phyloP scores from a whole-genome alignment of 306 rosid genomes.

The Prunus kanzakura region DNA sequence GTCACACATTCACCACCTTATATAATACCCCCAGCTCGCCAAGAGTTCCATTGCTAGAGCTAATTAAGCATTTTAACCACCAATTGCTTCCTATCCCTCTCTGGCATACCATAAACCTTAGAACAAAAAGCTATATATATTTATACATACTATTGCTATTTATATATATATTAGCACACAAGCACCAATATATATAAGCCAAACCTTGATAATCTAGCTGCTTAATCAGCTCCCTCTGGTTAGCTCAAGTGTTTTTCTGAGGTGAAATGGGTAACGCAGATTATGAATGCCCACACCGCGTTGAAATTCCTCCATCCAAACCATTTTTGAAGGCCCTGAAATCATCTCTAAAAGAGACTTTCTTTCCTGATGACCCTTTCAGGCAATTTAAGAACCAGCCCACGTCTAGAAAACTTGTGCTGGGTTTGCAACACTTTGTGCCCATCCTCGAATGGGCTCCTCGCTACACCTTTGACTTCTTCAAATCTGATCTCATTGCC shows the following conservation, averaged over 20 bases:
- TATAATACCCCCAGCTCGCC: not conserved
- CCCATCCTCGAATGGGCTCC: constrained; percentile 91
- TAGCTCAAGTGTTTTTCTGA: not conserved
- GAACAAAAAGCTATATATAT: not conserved
- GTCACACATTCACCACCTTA: not conserved
- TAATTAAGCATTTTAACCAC: not conserved
- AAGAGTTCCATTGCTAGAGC: not conserved
- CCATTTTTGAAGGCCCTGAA: constrained; percentile 52
- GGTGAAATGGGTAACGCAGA: constrained; percentile 55
- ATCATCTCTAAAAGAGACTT: constrained; percentile 65
- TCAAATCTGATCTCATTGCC: constrained; percentile 71
- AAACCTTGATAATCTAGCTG: not conserved
- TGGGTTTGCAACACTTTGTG: constrained; percentile 60
- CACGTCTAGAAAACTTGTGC: constrained; percentile 16
- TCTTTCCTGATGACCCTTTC: constrained; percentile 88
- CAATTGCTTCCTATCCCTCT: not conserved
- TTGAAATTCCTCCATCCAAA: constrained; percentile 56
- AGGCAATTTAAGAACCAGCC: constrained; percentile 60
- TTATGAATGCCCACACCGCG: constrained; percentile 37
- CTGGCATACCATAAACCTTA: not conserved
- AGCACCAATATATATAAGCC: not conserved
- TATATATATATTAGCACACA: too few relatives aligned
- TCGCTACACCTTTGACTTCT: constrained; percentile 46
- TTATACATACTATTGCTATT: not conserved
- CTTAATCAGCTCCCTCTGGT: not conserved